Percentiles rank a stretch among this genome's conserved stretches.
Conservation (phyloP, 768 basidiomycete genomes). For the Pleurotus pulmonarius region DNA sequence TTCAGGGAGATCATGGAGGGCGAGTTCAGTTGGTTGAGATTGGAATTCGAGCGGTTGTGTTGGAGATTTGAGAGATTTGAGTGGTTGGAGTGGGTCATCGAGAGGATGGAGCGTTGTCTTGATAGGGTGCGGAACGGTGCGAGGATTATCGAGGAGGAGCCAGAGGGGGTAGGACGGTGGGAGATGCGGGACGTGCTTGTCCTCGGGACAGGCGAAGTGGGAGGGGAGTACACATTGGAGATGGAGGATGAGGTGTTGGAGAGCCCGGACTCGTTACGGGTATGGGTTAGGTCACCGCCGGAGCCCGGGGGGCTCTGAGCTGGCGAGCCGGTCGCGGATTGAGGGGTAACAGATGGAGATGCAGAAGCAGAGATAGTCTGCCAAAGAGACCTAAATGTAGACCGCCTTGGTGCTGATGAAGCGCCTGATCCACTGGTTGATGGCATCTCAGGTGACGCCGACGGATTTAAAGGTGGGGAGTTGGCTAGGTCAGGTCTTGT, state of each 20-base stretch:
- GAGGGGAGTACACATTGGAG: conserved; percentile 18
- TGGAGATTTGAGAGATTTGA: conserved; percentile 9
- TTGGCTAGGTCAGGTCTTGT: not conserved
- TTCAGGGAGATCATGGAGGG: conserved; percentile 69
- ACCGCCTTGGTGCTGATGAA: not conserved
- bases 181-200: conserved; percentile 21
- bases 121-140: conserved; percentile 46
- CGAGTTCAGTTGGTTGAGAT: conserved; percentile 43
- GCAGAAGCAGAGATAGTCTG: conserved; percentile 1
- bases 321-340: not conserved
- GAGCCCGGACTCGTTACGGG: conserved; percentile 25
- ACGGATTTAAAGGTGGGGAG: not conserved
- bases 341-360: not conserved
- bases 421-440: not conserved
- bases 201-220: conserved; percentile 10
- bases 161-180: conserved; percentile 24
- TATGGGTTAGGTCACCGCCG: conserved; percentile 15
- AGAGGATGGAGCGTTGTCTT: conserved; percentile 41
- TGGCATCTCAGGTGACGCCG: not conserved
- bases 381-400: conserved; percentile 4
- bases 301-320: conserved; percentile 1
- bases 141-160: conserved; percentile 33
- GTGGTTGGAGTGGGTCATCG: conserved; percentile 33
- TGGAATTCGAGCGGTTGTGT: too few species aligned
- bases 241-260: conserved; percentile 21